Percentiles rank a stretch among this genome's conserved stretches.
Evolutionary conservation across 179 eudicot genomes (phyloP).

Genomic region (Vitellaria paradoxa): DNA sequence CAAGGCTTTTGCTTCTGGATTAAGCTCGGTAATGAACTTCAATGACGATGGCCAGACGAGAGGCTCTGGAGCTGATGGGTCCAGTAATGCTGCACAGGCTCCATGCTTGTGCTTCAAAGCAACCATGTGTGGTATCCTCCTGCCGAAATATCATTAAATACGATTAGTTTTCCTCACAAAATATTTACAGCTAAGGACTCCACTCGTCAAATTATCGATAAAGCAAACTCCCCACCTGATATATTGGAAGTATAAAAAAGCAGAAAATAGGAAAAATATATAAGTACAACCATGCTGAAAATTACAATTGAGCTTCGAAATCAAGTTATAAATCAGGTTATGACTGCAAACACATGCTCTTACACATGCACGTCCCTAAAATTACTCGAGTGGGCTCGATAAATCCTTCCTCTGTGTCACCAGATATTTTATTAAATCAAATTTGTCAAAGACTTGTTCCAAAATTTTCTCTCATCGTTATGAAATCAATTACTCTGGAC

Average conservation of each 20-base stretch:
- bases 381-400: not conserved
- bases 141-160: conserved; percentile 20
- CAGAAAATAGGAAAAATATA: not conserved
- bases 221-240: not conserved
- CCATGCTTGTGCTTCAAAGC: conserved; percentile 65
- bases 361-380: not conserved
- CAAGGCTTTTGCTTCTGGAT: conserved; percentile 73
- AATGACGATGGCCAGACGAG: conserved; percentile 88
- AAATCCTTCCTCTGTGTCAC: not conserved
- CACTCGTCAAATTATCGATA: not conserved
- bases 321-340: not conserved
- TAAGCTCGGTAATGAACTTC: conserved; percentile 83
- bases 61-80: conserved; percentile 88
- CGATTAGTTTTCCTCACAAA: not conserved
- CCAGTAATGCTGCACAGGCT: conserved; percentile 73
- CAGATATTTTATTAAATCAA: not conserved
- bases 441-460: not conserved
- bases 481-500: not conserved
- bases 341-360: not conserved
- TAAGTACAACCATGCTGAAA: not conserved
- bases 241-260: not conserved
- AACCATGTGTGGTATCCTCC: conserved; percentile 81
- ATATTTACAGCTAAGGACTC: not conserved
- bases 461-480: not conserved
- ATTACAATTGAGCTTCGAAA: not conserved